Conservation (phyloP, 768 basidiomycete species). For the Termitomyces sp. region DNA sequence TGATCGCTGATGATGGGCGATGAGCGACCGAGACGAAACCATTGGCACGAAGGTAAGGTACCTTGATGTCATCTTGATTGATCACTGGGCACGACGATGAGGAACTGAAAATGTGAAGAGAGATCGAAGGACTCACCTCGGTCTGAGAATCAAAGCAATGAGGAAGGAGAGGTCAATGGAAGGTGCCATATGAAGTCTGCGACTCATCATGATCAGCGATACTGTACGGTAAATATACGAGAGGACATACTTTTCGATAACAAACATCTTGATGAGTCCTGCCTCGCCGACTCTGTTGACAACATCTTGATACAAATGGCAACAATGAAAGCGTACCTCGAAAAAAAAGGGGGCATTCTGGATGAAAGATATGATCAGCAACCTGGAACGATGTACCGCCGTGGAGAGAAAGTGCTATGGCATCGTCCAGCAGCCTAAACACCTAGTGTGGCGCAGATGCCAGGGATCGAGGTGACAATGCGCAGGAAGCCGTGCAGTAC, state of each 20-base stretch:
- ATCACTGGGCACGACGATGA: not conserved
- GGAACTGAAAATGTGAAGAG: not conserved
- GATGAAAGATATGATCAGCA: not conserved
- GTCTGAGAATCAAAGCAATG: not conserved
- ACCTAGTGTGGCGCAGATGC: not conserved
- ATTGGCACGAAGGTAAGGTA: too few species aligned
- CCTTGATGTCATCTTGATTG: not conserved
- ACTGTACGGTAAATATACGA: fast-evolving
- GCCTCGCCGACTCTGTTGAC: not conserved
- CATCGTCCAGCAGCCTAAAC: not conserved
- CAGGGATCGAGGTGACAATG: not conserved
- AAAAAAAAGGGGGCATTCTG: not conserved
- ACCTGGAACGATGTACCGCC: not conserved
- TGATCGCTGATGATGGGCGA: too few species aligned
- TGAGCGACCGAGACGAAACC: not conserved
- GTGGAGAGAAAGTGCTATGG: not conserved
- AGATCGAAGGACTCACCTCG: not conserved
- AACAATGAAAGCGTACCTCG: not conserved
- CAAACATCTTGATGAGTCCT: not conserved
- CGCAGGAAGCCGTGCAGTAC: not conserved
- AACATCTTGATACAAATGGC: not conserved
- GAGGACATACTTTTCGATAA: not conserved
- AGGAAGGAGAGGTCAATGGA: not conserved
- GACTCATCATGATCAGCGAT: not conserved
- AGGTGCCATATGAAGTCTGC: not conserved